Evolutionary conservation across 2,329 filamentous ascomycete genomes (phyloP), one percentile per base, ranked within the genome.

Genomic region (Scedosporium minutisporum): DNA sequence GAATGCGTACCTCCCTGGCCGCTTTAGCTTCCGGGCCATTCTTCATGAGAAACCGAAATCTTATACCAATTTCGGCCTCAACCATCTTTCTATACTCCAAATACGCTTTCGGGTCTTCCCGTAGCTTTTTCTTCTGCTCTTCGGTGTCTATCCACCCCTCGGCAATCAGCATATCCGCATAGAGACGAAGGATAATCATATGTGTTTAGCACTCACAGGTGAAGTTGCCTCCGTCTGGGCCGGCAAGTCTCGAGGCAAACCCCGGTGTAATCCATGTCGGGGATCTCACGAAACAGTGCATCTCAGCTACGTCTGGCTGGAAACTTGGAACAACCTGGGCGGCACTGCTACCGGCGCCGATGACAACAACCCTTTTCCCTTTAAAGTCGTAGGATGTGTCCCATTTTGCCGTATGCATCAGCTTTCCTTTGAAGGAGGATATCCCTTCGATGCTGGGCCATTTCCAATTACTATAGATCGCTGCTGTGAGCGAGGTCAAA

Each of bases 251-350:
- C 1, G 82, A 78, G 0, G 87, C 84, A 29, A 90, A 58, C n/a
- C 55, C 55, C 9, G 55, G 7, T 14, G 55, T 58, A 16, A 58
- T 29, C 27, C 27, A 29, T 29, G 27, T 84, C 41, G 77, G 81
- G 66, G 82, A 86, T 9, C 87, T 77, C 1, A 80, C 84, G 65
- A 88, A 89, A 70, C 88, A 84, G 65, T 88, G 84, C 0, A 89
- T 74, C 1, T 77, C 80, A 1, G 66, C 68, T 1, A 80, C 80
- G 0, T 68, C 68, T 27, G 76, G 75, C 62, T 84, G 82, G 1
- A 86, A 66, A 55, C 82, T 82, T 0, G 82, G 73, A 0, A 81
- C 77, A 0, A 82, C 71, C 64, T 87, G 85, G 25, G 87, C 79
- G 0, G 83, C 84, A 4, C 79, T 83, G 6, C 84, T 82, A 2